Base-by-base conservation (phyloP, 1,284 basidiomycete genomes). In the Microbotryomycetes sp. region DNA sequence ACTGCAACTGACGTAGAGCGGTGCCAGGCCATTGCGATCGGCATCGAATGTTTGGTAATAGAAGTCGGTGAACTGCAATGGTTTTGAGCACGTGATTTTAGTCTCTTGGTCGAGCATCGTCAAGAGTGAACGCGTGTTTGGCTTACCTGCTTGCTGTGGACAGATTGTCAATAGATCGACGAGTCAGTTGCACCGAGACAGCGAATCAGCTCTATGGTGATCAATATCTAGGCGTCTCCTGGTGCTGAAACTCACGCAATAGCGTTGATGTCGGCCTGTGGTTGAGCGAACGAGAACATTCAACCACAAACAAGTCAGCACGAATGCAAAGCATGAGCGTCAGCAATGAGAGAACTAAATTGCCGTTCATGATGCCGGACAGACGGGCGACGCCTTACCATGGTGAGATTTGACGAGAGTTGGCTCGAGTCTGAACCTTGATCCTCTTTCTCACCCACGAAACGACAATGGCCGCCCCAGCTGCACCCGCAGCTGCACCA, bases 1-100 rank as follows among this genome's bases (percentile, higher is more conserved):
- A 29, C 25, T 19, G 6, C 32, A 63, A 82, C 86, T 73, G 66
- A 92, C 89, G 77, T 92, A 93, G 76, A 93, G 84, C 53, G 77
- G 62, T 4, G 63, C 70, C 53, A 93, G 81, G 9, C 66, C 58
- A 0, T 75, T 54, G 29, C 89, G 82, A 75, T 86, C 76, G 4
- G 75, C 19, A 72, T 89, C 86, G 72, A 92, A 92, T 0, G 82
- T 83, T 74, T 65, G 30, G 68, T 89, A 91, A 81, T 89, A 91
- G 76, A 83, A 92, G 42, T 83, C 75, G 46, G 82, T 83, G 75
- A 91, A 89, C 69, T 88, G 81, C 69, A 80, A 79, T 52, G 7
- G 63, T 51, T 64, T 56, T 36, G 23, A 1, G 19, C 7, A 32
- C 19, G n/a, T 6, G 15, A 26, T 16, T 19, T 19, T 26, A 14